Conservation (phyloP, 331 rosid genomes). For the Stylosanthes scabra region DNA sequence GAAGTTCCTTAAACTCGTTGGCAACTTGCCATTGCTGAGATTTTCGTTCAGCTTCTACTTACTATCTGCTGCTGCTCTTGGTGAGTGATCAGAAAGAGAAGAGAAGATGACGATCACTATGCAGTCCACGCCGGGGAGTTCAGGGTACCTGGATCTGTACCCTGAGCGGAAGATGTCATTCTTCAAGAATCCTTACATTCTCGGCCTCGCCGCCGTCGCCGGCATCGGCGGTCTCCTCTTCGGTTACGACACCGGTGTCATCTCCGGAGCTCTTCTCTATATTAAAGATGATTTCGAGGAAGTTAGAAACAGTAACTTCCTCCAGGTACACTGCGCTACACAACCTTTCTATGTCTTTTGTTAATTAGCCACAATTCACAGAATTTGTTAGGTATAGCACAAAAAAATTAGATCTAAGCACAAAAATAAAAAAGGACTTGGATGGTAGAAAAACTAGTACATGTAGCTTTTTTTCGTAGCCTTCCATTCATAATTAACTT, state of each 20-base stretch:
- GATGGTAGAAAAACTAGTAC: too few species aligned
- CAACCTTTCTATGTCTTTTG: background rate
- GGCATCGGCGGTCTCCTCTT: slow-evolving; percentile 62
- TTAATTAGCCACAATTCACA: background rate
- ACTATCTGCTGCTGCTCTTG: background rate
- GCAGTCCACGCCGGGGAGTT: slow-evolving; percentile 60
- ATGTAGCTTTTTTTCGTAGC: too few species aligned
- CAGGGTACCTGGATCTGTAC: slow-evolving; percentile 52
- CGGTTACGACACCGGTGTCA: slow-evolving; percentile 59
- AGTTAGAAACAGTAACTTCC: slow-evolving; percentile 42
- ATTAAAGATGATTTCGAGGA: slow-evolving; percentile 51
- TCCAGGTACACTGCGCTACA: slow-evolving; percentile 37
- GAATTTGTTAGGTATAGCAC: background rate
- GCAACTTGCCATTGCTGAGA: too few species aligned
- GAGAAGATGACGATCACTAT: slow-evolving; percentile 49
- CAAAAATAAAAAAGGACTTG: too few species aligned
- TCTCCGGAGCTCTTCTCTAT: slow-evolving; percentile 57
- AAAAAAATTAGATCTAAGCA: too few species aligned
- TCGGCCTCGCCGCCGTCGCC: slow-evolving; percentile 46
- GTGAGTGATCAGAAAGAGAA: background rate
- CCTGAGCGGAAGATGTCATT: slow-evolving; percentile 55
- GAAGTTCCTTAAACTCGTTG: background rate
- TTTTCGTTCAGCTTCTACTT: background rate
- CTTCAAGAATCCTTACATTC: slow-evolving; percentile 54
- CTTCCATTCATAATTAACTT: too few species aligned